phyloP scores from a whole-genome alignment of 2,329 filamentous ascomycete species.

The Aspergillus sp. region DNA sequence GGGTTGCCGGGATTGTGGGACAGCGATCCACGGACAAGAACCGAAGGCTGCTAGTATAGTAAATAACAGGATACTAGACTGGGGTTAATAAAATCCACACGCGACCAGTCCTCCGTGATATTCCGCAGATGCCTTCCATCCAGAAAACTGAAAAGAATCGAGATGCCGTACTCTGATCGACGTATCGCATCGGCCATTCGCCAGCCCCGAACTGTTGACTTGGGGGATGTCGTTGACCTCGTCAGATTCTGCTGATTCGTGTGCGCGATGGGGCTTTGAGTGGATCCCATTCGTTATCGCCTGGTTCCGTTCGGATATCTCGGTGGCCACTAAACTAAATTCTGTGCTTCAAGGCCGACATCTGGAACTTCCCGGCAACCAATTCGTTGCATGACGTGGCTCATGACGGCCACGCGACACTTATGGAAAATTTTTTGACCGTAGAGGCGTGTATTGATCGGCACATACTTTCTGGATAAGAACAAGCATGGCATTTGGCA shows the following conservation, averaged over 20 bases:
- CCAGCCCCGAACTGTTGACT: not conserved
- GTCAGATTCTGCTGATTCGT: not conserved
- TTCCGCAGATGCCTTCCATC: not conserved
- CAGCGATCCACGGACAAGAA: not conserved
- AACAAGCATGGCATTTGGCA: not conserved
- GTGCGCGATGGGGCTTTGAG: not conserved
- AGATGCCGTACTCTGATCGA: not conserved
- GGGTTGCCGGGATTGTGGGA: not conserved
- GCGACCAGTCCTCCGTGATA: no score
- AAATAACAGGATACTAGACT: not conserved
- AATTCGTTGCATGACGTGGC: not conserved
- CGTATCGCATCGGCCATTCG: not conserved
- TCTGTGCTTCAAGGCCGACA: not conserved
- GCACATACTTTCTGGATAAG: not conserved
- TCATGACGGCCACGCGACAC: not conserved
- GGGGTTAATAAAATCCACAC: no score
- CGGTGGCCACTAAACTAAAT: not conserved
- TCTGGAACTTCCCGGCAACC: not conserved
- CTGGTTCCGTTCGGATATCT: not conserved
- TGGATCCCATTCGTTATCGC: not conserved
- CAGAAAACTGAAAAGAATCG: not conserved
- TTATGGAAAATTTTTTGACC: not conserved
- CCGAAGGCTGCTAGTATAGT: not conserved
- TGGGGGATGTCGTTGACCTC: not conserved
- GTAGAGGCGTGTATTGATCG: not conserved